phyloP scores from a whole-genome alignment of 345 rosid genomes.

The Bruguiera sexangula region DNA sequence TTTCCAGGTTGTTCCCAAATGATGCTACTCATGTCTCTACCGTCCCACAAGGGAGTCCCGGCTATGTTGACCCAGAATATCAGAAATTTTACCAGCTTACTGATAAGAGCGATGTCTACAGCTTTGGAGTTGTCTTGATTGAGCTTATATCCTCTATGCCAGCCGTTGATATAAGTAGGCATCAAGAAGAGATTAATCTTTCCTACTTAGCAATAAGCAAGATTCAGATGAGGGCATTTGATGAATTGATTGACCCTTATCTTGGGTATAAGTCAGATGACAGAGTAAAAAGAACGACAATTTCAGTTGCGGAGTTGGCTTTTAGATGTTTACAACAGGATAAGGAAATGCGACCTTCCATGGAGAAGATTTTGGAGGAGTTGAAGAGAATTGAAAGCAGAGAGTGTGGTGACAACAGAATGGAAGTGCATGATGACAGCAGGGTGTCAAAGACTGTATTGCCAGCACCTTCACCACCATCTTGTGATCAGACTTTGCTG shows the following conservation, averaged over 20 bases:
- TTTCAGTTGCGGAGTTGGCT: background rate
- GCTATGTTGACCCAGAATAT: slow-evolving; percentile 26
- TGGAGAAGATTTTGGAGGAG: background rate
- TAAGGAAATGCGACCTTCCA: background rate
- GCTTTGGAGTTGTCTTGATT: slow-evolving; percentile 25
- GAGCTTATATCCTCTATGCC: slow-evolving; percentile 12
- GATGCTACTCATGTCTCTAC: slow-evolving; percentile 25
- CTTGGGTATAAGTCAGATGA: background rate
- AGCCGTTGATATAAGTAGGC: background rate
- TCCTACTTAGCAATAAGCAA: background rate
- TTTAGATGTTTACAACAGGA: background rate
- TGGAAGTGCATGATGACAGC: too few species aligned
- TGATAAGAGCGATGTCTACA: slow-evolving; percentile 25
- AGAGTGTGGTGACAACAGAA: background rate
- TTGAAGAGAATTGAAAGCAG: background rate
- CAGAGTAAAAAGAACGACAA: background rate
- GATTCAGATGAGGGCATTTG: background rate
- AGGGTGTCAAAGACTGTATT: too few species aligned
- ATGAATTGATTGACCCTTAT: background rate
- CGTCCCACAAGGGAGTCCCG: slow-evolving; percentile 23
- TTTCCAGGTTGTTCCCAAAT: slow-evolving; percentile 20
- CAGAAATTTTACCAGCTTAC: slow-evolving; percentile 21
- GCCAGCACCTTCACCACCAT: too few species aligned
- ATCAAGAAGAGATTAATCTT: background rate
- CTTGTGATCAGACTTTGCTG: too few species aligned